Evolutionary conservation across 257 asterid species (phyloP), one percentile per base, ranked within the genome.

Genomic region (Gentiana straminea): DNA sequence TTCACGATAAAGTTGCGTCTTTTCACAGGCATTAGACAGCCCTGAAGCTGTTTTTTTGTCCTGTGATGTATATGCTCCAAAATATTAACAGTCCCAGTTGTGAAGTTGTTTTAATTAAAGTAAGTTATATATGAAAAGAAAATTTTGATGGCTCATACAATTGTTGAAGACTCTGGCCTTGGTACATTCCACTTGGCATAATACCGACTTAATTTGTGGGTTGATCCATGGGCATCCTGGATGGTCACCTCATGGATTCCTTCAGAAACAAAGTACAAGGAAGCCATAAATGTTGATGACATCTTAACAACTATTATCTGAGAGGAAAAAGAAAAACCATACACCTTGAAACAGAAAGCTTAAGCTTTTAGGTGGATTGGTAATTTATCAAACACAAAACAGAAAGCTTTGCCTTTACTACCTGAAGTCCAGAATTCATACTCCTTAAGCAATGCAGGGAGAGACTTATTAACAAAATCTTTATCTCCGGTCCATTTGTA

Each of bases 151-250:
- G 49, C 49, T 49, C 84, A 33, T 81, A 85, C 99, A 44, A 63
- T 69, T 57, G 86, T 78, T 36, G 89, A 76, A 0, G 99, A 92
- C 68, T 92, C 97, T 8, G 99, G 99, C 72, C 99, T 79, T 39
- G 97, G 91, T 56, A 76, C 64, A 58, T 92, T 75, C 99, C 99
- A 92, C 81, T 66, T 71, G 57, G 97, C 99, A 63, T 88, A 85
- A 61, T 85, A 92, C 55, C 97, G 76, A 65, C 78, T 81, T 64
- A 88, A 71, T 33, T 62, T 71, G 64, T 92, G 90, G 43, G 32
- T 68, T 34, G 52, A 62, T 60, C 99, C 99, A 59, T 65, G 45
- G 52, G 73, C 70, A 73, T 81, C 95, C 75, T 71, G 67, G 74
- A 92, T 68, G 3, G 72, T 58, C 76, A 91, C 94, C 77, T 77